These are phyloP conservation scores for Macrotyloma uniflorum DNA, from an alignment of 306 rosid species.

Conservation along the genomic window DNA sequence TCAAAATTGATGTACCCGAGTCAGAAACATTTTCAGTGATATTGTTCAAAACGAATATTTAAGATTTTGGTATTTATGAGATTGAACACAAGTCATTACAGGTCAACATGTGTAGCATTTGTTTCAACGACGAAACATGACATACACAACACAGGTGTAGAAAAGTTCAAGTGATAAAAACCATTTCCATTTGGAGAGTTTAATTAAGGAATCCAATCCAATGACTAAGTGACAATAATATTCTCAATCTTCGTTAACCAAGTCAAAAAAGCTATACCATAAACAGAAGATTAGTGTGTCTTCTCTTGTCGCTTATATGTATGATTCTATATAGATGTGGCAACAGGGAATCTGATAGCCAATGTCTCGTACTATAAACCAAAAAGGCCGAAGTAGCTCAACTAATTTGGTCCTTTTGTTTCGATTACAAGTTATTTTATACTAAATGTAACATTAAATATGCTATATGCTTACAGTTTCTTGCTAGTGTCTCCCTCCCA, in stretches of 20 bases:
- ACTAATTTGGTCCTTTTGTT: slow-evolving; percentile 33
- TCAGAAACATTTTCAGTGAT: not conserved
- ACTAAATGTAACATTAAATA: not conserved
- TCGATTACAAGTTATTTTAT: not conserved
- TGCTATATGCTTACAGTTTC: not conserved
- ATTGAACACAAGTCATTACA: slow-evolving; percentile 17
- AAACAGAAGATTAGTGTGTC: slow-evolving; percentile 20
- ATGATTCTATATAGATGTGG: slow-evolving; percentile 22
- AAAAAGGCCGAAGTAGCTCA: slow-evolving; percentile 42
- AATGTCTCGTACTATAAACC: slow-evolving; percentile 23
- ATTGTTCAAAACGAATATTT: not conserved
- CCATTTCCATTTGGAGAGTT: slow-evolving; percentile 34
- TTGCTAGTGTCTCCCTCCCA: not conserved
- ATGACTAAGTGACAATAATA: slow-evolving; percentile 30
- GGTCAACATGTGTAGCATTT: slow-evolving; percentile 1
- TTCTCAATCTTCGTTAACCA: slow-evolving; percentile 24
- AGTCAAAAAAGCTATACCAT: slow-evolving; percentile 39
- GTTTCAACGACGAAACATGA: slow-evolving; percentile 15
- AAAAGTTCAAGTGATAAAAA: slow-evolving; percentile 28
- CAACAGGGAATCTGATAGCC: slow-evolving; percentile 19
- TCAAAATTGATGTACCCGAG: not conserved
- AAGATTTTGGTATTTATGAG: not conserved
- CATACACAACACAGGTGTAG: not conserved
- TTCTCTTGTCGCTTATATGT: slow-evolving; percentile 33
- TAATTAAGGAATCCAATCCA: slow-evolving; percentile 18